phyloP scores from a whole-genome alignment of 495 filamentous ascomycete species.

The Penicillium angulare region DNA sequence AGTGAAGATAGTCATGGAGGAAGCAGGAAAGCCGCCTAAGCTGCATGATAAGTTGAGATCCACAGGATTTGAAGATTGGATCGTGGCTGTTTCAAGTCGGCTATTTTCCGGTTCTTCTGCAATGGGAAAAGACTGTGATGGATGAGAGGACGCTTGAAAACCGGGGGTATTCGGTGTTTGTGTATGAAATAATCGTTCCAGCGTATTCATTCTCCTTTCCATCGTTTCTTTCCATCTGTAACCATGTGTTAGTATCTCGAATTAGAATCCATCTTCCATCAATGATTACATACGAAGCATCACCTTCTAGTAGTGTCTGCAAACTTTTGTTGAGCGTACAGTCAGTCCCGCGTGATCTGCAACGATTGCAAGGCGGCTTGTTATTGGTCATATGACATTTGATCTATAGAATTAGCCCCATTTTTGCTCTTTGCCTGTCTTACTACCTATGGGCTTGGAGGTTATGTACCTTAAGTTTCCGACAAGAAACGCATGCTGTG shows the following conservation, averaged over 20 bases:
- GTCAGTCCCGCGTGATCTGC: slow-evolving; percentile 29
- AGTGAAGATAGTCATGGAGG: too few relatives aligned
- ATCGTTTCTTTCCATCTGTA: slow-evolving; percentile 33
- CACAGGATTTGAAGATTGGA: too few relatives aligned
- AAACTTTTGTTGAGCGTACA: slow-evolving; percentile 37
- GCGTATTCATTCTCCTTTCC: too few relatives aligned
- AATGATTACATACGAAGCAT: slow-evolving; percentile 29
- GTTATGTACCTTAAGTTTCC: slow-evolving; percentile 33
- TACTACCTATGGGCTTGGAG: not conserved
- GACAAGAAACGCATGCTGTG: slow-evolving; percentile 40
- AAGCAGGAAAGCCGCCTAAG: too few relatives aligned
- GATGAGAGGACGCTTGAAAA: too few relatives aligned
- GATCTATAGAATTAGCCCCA: slow-evolving; percentile 22
- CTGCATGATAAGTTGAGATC: too few relatives aligned
- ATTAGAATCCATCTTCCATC: too few relatives aligned
- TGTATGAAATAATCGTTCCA: too few relatives aligned
- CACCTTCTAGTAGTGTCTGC: slow-evolving; percentile 36
- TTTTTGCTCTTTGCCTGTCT: not conserved
- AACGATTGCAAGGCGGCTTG: slow-evolving; percentile 29
- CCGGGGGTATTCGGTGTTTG: too few relatives aligned
- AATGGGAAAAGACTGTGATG: too few relatives aligned
- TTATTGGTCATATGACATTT: slow-evolving; percentile 45
- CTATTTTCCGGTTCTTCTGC: too few relatives aligned
- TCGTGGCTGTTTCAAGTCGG: too few relatives aligned
- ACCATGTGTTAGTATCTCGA: not conserved